Evolutionary conservation across 83 land plant genomes (phyloP).

Genomic region (Thuja plicata): DNA sequence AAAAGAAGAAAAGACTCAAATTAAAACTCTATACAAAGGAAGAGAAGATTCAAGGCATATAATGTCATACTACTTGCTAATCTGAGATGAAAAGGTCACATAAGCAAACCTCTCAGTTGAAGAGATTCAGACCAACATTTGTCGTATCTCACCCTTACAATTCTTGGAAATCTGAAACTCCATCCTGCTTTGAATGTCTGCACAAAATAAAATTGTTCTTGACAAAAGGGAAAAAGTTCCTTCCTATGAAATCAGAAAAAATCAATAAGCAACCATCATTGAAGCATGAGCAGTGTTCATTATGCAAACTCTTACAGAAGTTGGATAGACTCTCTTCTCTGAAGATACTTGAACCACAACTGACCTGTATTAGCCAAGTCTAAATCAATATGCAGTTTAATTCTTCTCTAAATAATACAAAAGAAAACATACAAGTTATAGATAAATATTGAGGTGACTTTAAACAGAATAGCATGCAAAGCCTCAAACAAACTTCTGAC

Average conservation of each 20-base stretch:
- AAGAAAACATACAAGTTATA: not conserved
- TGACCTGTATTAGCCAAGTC: conserved; percentile 16
- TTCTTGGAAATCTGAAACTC: conserved; percentile 35
- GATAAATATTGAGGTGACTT: not conserved
- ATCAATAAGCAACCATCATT: not conserved
- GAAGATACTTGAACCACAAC: conserved; percentile 31
- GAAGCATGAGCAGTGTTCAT: conserved; percentile 5
- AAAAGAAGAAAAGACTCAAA: not conserved
- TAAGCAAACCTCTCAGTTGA: conserved; percentile 20
- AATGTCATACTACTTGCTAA: not conserved
- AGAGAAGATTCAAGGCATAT: not conserved
- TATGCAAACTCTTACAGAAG: conserved; percentile 3
- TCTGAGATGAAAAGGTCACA: not conserved
- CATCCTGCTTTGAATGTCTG: conserved; percentile 42
- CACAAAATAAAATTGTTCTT: not conserved
- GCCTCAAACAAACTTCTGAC: not conserved
- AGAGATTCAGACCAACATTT: conserved; percentile 34
- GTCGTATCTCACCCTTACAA: conserved; percentile 31
- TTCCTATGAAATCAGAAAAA: not conserved
- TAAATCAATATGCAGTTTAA: not conserved
- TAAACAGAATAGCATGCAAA: not conserved
- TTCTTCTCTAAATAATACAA: not conserved
- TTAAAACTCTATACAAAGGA: not conserved
- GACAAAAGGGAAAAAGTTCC: not conserved
- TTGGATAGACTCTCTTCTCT: conserved; percentile 28